Base-by-base conservation (phyloP, 169 alveolate species). In the Theileria parva region DNA sequence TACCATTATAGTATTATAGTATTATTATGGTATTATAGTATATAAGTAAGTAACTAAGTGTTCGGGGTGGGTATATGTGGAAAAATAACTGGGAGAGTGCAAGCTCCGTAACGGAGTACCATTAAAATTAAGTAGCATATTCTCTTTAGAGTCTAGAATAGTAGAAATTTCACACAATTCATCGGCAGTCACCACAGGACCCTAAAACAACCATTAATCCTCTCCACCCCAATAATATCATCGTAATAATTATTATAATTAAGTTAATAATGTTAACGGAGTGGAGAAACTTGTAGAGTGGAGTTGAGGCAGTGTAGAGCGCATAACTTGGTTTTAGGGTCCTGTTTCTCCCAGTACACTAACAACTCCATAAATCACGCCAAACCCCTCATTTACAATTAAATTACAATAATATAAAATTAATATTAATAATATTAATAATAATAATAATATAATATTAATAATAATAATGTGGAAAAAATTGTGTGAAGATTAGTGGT, bases 331-430 rank as follows among this genome's bases (percentile, higher is more conserved):
- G 88, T 70, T 55, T 93, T 92, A 17, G 90, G 91, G 27, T 92
- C 91, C 84, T 93, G 96, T 59, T 92, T 93, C 68, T 93, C 96
- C 95, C 95, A 93, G 79, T 93, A 93, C 30, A 93, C 92, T 4
- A n/a, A 44, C n/a, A 19, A 50, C 2, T 64, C 88, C 85, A 75
- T 74, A 11, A 44, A 44, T 44, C 17, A 44, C 37, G 2, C 53
- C 53, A 44, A 44, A 44, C 5, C 5, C 37, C 37, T 2, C 37
- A 32, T 32, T 32, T 5, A 32, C 37, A 32, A 32, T 2, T 32
- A 44, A 44, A 44, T 11, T 44, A 44, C 2, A 0, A 44, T 4
- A 44, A 4, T 11, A 44, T 4, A 44, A 44, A 44, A 44, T 4
- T 11, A 11, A 44, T 11, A 44, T 44, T 44, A 44, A 44, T 44